Evolutionary conservation across 202 grass and related monocot species (phyloP).

Genomic region (Alloteropsis angusta): DNA sequence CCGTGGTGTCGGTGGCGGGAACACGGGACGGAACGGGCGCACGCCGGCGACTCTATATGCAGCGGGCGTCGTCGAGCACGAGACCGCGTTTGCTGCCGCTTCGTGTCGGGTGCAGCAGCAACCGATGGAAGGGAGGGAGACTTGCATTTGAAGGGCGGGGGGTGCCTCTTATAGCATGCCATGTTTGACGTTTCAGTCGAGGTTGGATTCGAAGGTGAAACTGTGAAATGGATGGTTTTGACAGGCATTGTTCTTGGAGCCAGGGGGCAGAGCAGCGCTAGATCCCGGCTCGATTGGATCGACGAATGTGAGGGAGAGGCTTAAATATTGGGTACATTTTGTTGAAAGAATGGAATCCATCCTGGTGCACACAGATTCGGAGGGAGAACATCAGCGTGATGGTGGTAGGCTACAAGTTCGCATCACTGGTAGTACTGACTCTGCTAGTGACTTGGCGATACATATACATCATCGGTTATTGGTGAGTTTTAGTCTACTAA

Average conservation of each 20-base stretch:
- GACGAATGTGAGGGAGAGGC: not conserved
- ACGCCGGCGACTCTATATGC: not conserved
- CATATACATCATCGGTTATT: not conserved
- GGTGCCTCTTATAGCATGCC: not conserved
- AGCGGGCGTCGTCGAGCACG: not conserved
- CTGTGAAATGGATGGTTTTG: not conserved
- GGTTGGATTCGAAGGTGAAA: not conserved
- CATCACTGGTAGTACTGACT: not conserved
- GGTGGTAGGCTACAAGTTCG: not conserved
- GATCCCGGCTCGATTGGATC: constrained; percentile 37
- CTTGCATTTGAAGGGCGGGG: not conserved
- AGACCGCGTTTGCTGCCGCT: constrained; percentile 6
- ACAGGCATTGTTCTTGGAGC: constrained; percentile 22
- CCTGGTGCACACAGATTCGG: not conserved
- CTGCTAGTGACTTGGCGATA: not conserved
- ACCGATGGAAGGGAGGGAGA: not conserved
- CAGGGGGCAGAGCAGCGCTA: not conserved
- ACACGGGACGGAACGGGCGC: not conserved
- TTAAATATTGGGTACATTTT: not conserved
- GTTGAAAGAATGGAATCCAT: not conserved
- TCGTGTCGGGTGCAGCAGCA: constrained; percentile 7
- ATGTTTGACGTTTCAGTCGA: not conserved
- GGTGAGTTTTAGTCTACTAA: not conserved
- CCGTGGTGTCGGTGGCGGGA: not conserved
- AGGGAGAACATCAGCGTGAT: not conserved